Percentiles rank a stretch among this genome's conserved stretches.
phyloP scores from a whole-genome alignment of 257 asterid genomes.

The Fraxinus pennsylvanica region DNA sequence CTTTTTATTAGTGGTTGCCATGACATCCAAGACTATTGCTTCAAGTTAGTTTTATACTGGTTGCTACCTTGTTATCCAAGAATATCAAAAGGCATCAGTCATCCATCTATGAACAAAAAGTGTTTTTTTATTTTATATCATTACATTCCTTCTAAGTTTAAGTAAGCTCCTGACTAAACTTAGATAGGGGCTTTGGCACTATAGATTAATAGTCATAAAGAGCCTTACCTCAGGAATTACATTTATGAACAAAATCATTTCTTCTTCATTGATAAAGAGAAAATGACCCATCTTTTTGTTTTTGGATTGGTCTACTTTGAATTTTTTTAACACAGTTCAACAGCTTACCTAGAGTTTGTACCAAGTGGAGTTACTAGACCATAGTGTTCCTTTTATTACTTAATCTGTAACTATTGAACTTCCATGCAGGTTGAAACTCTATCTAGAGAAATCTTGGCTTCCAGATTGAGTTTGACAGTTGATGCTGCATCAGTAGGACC shows the following conservation, averaged over 20 bases:
- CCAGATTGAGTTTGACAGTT: slow-evolving; percentile 82
- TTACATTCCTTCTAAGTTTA: background rate
- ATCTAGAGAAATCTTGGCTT: slow-evolving; percentile 83
- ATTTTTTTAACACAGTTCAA: background rate
- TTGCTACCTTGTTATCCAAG: background rate
- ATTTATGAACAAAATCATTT: background rate
- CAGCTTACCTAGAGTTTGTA: background rate
- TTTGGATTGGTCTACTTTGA: background rate
- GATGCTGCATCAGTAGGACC: slow-evolving; percentile 79
- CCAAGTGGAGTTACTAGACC: background rate
- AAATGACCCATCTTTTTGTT: background rate
- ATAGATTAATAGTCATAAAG: background rate
- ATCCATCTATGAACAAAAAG: background rate
- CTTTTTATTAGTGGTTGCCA: slow-evolving; percentile 11
- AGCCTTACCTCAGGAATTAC: background rate
- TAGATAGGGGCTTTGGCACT: background rate
- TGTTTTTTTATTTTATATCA: too few species aligned
- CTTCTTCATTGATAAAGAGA: background rate
- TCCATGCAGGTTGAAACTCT: slow-evolving; percentile 81
- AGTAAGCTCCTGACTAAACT: background rate
- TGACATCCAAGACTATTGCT: background rate
- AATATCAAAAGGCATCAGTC: background rate
- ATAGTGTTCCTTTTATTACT: background rate
- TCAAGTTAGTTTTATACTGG: background rate
- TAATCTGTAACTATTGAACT: slow-evolving; percentile 22